phyloP scores from a whole-genome alignment of 1,284 basidiomycete genomes.

The Taiwanofungus camphoratus region DNA sequence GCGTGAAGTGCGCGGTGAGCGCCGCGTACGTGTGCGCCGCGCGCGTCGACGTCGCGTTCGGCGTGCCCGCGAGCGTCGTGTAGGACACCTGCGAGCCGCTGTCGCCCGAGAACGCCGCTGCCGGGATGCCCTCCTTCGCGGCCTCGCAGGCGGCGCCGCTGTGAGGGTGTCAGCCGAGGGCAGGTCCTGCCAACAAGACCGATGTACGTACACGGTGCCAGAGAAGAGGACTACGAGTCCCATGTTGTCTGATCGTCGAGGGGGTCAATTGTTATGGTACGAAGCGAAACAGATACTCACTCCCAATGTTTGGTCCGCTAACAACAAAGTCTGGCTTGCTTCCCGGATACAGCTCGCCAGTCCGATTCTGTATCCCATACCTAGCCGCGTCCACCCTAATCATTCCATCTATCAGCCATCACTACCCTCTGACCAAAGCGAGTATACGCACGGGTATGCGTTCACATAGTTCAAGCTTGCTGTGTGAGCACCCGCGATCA shows the following conservation, averaged over 20 bases:
- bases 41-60: constrained; percentile 27
- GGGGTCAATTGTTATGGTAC: not conserved
- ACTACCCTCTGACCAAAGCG: constrained; percentile 29
- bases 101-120: constrained; percentile 43
- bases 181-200: too few relatives aligned
- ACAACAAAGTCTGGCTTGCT: constrained; percentile 43
- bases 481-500: constrained; percentile 7
- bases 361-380: constrained; percentile 41
- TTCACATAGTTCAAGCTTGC: constrained; percentile 35
- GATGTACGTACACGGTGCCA: constrained; percentile 40
- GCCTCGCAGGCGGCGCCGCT: constrained; percentile 46
- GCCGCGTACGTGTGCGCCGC: constrained; percentile 36
- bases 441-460: constrained; percentile 23
- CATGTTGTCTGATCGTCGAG: constrained; percentile 34
- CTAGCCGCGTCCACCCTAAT: constrained; percentile 35
- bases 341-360: constrained; percentile 35
- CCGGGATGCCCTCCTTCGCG: constrained; percentile 40
- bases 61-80: constrained; percentile 34
- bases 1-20: constrained; percentile 36
- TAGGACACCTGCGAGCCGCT: constrained; percentile 37
- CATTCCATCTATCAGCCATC: too few relatives aligned
- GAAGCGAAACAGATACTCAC: constrained; percentile 23
- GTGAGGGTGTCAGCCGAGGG: too few relatives aligned
- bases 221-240: constrained; percentile 32
- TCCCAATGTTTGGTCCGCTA: constrained; percentile 46